These are phyloP conservation scores for Verticillium dahliae DNA, from an alignment of 2,329 filamentous ascomycete genomes.

Conservation along the genomic window DNA sequence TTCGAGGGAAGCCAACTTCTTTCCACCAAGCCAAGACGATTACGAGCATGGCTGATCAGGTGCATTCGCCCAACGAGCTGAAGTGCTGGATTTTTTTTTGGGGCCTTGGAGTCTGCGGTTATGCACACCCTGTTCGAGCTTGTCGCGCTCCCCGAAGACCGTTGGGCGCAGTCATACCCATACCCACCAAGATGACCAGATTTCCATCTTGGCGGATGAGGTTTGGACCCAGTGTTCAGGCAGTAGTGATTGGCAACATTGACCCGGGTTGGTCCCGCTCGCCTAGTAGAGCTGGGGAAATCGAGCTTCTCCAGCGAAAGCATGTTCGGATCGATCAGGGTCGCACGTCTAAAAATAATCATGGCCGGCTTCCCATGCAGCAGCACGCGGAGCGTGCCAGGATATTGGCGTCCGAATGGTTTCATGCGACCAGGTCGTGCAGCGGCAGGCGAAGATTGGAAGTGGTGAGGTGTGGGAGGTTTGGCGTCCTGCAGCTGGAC, in stretches of 20 bases:
- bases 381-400: background rate
- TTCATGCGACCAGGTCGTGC: background rate
- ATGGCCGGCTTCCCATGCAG: slow-evolving; percentile 3
- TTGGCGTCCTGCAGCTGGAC: background rate
- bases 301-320: slow-evolving; percentile 3
- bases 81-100: too few relatives aligned
- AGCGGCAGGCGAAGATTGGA: background rate
- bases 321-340: slow-evolving; percentile 3
- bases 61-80: too few relatives aligned
- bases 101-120: background rate
- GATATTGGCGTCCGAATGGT: background rate
- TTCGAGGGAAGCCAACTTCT: slow-evolving; percentile 1
- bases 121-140: too few relatives aligned
- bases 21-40: background rate
- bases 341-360: slow-evolving; percentile 11
- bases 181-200: too few relatives aligned
- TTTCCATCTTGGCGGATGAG: too few relatives aligned
- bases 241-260: too few relatives aligned
- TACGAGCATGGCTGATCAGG: too few relatives aligned
- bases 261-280: background rate
- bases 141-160: too few relatives aligned
- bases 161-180: too few relatives aligned
- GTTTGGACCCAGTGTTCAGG: too few relatives aligned
- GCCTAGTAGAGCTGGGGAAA: slow-evolving; percentile 9
- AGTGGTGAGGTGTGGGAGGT: background rate